Evolutionary conservation across 2,329 filamentous ascomycete species (phyloP).

Genomic region (Alternaria atra): DNA sequence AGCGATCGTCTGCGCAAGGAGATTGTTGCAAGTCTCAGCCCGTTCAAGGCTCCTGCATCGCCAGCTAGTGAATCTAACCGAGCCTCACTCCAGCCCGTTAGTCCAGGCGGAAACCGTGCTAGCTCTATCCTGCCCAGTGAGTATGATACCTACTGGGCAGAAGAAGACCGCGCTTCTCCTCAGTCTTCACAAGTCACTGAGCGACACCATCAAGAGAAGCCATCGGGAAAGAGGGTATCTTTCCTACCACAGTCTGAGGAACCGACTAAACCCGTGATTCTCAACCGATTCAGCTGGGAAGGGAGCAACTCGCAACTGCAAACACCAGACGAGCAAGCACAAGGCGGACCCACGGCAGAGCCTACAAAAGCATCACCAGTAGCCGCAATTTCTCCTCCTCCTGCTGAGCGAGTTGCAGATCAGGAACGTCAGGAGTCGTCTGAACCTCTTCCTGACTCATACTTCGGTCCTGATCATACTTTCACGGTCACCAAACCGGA

Average conservation of each 20-base stretch:
- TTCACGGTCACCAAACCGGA: conserved; percentile 35
- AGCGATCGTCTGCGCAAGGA: conserved; percentile 77
- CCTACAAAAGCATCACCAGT: conserved; percentile 18
- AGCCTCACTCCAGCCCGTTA: conserved; percentile 37
- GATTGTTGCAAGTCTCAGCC: conserved; percentile 72
- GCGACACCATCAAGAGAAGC: conserved; percentile 26
- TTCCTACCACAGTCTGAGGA: conserved; percentile 24
- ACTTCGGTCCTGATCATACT: conserved; percentile 41
- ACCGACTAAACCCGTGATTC: conserved; percentile 26
- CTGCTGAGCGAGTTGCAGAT: conserved; percentile 26
- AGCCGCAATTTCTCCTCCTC: conserved; percentile 18
- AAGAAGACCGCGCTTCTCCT: conserved; percentile 55
- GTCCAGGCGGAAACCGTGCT: conserved; percentile 55
- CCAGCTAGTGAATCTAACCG: conserved; percentile 29
- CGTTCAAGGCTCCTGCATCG: conserved; percentile 47
- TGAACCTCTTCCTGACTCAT: conserved; percentile 31
- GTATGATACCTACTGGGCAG: conserved; percentile 73
- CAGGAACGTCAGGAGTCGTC: conserved; percentile 27
- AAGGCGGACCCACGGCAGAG: conserved; percentile 17
- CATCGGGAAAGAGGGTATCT: conserved; percentile 14
- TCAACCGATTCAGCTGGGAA: conserved; percentile 48
- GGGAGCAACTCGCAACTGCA: conserved; percentile 21
- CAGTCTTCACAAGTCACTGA: conserved; percentile 38
- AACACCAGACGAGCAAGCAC: conserved; percentile 21
- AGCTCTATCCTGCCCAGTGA: conserved; percentile 72